A percentile compares a stretch with the other conserved stretches of the same genome.
phyloP scores from a whole-genome alignment of 2,329 filamentous ascomycete genomes.

The Botrytis byssoidea region DNA sequence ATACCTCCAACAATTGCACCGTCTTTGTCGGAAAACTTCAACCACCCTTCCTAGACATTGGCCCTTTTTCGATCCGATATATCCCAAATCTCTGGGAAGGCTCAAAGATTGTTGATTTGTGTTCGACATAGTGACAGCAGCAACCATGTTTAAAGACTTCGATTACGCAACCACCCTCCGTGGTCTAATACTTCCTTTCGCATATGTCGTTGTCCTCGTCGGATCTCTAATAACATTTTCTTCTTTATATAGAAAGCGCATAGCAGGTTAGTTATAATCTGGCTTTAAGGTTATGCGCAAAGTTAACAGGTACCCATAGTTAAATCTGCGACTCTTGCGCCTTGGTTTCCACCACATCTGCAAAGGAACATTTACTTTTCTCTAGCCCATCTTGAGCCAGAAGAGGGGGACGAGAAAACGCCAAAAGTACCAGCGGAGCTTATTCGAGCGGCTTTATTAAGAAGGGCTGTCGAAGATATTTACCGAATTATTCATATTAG shows the following conservation, averaged over 20 bases:
- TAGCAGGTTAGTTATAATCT: conserved; percentile 62
- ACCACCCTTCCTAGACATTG: neutral
- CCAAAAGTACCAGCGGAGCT: conserved; percentile 76
- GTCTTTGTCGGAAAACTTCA: neutral
- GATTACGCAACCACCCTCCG: conserved; percentile 63
- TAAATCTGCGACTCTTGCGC: conserved; percentile 79
- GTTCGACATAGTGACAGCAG: conserved; percentile 1
- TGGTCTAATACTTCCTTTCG: conserved; percentile 79
- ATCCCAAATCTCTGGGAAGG: neutral
- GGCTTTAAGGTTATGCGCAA: conserved; percentile 1
- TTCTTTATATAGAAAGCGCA: conserved; percentile 87
- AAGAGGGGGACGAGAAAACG: conserved; percentile 62
- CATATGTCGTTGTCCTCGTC: conserved; percentile 83
- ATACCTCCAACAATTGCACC: neutral
- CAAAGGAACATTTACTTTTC: conserved; percentile 94
- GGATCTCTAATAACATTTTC: conserved; percentile 91
- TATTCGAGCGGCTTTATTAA: conserved; percentile 81
- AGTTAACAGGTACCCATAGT: conserved; percentile 45
- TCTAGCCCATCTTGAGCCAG: conserved; percentile 74
- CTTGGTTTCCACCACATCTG: conserved; percentile 90
- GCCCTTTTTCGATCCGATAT: neutral
- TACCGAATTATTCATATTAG: conserved; percentile 86
- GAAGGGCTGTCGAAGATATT: conserved; percentile 90
- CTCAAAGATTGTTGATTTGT: neutral
- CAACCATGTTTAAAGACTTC: conserved; percentile 41